Conservation (phyloP, 2,329 filamentous ascomycete genomes). For the Teratosphaeria destructans region DNA sequence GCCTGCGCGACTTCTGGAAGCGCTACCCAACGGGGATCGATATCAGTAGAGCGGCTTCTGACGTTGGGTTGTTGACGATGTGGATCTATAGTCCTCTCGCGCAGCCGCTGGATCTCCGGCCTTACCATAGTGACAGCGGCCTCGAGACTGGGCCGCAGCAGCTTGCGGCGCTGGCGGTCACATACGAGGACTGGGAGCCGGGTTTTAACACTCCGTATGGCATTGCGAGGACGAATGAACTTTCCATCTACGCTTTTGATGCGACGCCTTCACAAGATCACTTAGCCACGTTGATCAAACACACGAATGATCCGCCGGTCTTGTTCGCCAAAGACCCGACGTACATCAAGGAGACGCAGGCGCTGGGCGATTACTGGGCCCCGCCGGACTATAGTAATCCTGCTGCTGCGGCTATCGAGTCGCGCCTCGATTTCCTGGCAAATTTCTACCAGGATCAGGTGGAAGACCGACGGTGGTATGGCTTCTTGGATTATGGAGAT, state of each 20-base stretch:
- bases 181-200: conserved; percentile 52
- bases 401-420: conserved; percentile 36
- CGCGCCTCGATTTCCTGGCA: conserved; percentile 46
- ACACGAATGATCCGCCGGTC: neutral
- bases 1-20: conserved; percentile 54
- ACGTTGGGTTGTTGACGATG: conserved; percentile 44
- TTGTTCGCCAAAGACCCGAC: neutral
- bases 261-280: neutral
- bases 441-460: conserved; percentile 47
- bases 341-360: conserved; percentile 30
- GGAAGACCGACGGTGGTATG: conserved; percentile 51
- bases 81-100: conserved; percentile 52
- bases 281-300: neutral
- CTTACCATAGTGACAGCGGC: conserved; percentile 49
- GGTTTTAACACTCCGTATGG: conserved; percentile 48
- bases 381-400: conserved; percentile 25
- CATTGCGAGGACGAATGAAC: conserved; percentile 48
- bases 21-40: conserved; percentile 50
- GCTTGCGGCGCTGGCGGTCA: conserved; percentile 50
- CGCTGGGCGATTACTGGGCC: conserved; percentile 47
- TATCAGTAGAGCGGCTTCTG: conserved; percentile 40
- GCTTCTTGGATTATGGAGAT: conserved; percentile 53
- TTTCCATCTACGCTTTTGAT: conserved; percentile 17
- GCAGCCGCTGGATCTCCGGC: conserved; percentile 45
- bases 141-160: conserved; percentile 47